phyloP scores from a whole-genome alignment of 495 filamentous ascomycete species.

The Elasticomyces elasticus region DNA sequence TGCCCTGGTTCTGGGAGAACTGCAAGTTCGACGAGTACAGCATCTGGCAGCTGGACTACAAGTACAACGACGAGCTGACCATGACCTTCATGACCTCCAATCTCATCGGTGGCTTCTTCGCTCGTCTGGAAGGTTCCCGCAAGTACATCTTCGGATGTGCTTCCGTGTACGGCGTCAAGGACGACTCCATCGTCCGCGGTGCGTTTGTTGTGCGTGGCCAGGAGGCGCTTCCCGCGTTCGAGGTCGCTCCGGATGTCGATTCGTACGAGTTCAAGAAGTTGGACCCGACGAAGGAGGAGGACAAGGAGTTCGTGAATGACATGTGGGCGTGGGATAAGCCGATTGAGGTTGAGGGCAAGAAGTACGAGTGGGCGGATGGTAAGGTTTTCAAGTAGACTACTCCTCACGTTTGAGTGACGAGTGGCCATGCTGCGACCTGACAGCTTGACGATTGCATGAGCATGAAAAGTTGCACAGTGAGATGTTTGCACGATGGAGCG shows the following conservation, averaged over 20 bases:
- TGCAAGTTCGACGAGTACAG: slow-evolving; percentile 88
- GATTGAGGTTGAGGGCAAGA: slow-evolving; percentile 67
- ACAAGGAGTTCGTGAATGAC: slow-evolving; percentile 74
- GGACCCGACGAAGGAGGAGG: slow-evolving; percentile 70
- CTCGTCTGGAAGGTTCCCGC: slow-evolving; percentile 91
- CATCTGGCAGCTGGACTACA: slow-evolving; percentile 84
- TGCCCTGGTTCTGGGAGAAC: slow-evolving; percentile 98
- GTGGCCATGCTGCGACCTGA: background rate
- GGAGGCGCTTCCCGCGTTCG: slow-evolving; percentile 75
- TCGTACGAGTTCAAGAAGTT: slow-evolving; percentile 94
- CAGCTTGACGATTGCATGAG: background rate
- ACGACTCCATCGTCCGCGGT: slow-evolving; percentile 80
- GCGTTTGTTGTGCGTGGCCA: slow-evolving; percentile 92
- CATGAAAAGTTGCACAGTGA: background rate
- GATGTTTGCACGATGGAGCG: background rate
- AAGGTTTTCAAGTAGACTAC: slow-evolving; percentile 95
- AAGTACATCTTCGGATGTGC: slow-evolving; percentile 96
- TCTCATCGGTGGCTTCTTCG: slow-evolving; percentile 92
- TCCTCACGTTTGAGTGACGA: background rate
- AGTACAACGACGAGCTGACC: slow-evolving; percentile 97
- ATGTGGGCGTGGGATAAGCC: slow-evolving; percentile 88
- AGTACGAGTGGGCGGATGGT: slow-evolving; percentile 67
- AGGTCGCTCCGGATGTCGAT: slow-evolving; percentile 94
- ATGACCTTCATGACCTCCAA: slow-evolving; percentile 97
- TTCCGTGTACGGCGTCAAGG: slow-evolving; percentile 76